These are phyloP conservation scores for Kuraishia molischiana DNA, from an alignment of 805 yeast species.

Conservation along the genomic window DNA sequence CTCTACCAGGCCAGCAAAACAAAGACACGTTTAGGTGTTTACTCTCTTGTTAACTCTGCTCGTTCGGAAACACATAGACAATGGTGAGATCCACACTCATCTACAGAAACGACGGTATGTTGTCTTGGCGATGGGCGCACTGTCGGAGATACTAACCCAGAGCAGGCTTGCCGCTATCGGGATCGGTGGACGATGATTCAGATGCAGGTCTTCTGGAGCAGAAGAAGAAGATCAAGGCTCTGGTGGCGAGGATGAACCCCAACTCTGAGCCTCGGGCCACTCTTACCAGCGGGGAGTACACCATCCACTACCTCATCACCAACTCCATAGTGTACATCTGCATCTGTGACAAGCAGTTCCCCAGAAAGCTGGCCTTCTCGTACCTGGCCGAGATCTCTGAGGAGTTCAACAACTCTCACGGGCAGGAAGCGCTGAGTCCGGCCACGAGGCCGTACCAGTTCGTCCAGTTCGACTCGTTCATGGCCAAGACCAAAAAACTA, in stretches of 20 bases:
- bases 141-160: not conserved
- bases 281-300: conserved; percentile 64
- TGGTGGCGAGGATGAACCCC: conserved; percentile 67
- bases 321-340: conserved; percentile 67
- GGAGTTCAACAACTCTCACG: conserved; percentile 77
- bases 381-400: conserved; percentile 72
- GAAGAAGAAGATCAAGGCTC: conserved; percentile 74
- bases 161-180: conserved; percentile 77
- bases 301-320: conserved; percentile 61
- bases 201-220: conserved; percentile 55
- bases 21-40: too few relatives aligned
- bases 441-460: conserved; percentile 85
- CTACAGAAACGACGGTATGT: conserved; percentile 53
- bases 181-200: conserved; percentile 78
- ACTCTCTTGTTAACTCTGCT: too few relatives aligned
- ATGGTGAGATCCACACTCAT: conserved; percentile 65
- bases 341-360: conserved; percentile 71
- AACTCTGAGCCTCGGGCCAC: conserved; percentile 80
- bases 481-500: conserved; percentile 78
- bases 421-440: conserved; percentile 49
- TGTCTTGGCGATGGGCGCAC: conserved; percentile 5
- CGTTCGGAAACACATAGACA: too few relatives aligned
- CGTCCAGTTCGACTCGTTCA: conserved; percentile 73
- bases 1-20: too few relatives aligned
- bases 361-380: conserved; percentile 82